Evolutionary conservation across 805 yeast species (phyloP), one percentile per base, ranked within the genome.

Genomic region (Komagataella phaffii): DNA sequence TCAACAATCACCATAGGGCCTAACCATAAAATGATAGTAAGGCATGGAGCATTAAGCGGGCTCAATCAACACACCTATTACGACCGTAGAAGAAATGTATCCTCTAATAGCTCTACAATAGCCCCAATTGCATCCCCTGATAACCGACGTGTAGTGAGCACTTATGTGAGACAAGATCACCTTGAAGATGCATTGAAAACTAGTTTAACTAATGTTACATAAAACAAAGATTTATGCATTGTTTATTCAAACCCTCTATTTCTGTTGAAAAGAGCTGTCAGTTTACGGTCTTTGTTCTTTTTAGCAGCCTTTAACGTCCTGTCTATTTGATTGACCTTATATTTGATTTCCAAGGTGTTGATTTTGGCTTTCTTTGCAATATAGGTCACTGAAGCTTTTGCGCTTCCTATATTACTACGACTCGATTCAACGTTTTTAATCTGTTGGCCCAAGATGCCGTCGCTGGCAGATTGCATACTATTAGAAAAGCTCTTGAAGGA

Each of bases 21-120:
- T 7, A 73, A 74, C 51, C 70, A 70, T 44, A 65, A 71, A 3
- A 63, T 61, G 51, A 65, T 68, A 6, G 62, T 74, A 18, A 63
- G 67, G 19, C 79, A 76, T 56, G 80, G 80, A 0, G 65, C 65
- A 19, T 65, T 68, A 3, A 68, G 75, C 1, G 61, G 60, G 3
- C 64, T 70, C 53, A 64, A 64, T 50, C 63, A 58, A 44, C 71
- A 72, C 6, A 30, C 40, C 4, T 30, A 30, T 30, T 30, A 30
- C 40, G 40, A 30, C 14, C 14, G 40, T 30, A 3, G 40, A 30
- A 30, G 40, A 30, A 53, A 68, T 7, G 56, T 67, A 10, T 14
- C 40, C 40, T 10, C 40, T 8, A 30, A 30, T 30, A 30, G 14
- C 40, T 30, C 40, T 30, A 30, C 40, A 30, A 30, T 8, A 6